Evolutionary conservation across 345 rosid species (phyloP).

Genomic region (Noccaea caerulescens): DNA sequence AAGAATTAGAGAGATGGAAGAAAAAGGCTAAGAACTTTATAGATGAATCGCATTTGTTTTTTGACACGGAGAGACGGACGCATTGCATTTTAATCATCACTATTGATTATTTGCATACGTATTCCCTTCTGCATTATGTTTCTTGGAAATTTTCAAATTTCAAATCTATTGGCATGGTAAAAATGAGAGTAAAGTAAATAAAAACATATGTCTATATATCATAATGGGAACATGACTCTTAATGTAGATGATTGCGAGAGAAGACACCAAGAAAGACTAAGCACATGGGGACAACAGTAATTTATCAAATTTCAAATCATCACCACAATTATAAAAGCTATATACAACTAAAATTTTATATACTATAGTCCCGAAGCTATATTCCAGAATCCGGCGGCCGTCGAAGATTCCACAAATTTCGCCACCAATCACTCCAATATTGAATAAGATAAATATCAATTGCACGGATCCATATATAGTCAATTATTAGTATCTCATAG

Average conservation of each 20-base stretch:
- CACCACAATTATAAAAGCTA: conserved; percentile 4
- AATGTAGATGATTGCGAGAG: conserved; percentile 36
- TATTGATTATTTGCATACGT: neutral
- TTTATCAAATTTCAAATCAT: conserved; percentile 32
- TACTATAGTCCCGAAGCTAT: conserved; percentile 21
- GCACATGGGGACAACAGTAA: conserved; percentile 43
- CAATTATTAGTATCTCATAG: too few relatives aligned
- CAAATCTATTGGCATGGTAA: conserved; percentile 18
- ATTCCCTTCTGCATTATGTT: neutral
- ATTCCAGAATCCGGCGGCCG: conserved; percentile 41
- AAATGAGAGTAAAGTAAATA: conserved; percentile 6
- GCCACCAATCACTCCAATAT: conserved; percentile 47
- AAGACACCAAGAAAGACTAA: conserved; percentile 30
- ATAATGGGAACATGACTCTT: conserved; percentile 21
- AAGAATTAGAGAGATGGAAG: neutral
- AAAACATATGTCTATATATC: neutral
- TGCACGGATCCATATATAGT: conserved; percentile 1
- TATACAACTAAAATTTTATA: neutral
- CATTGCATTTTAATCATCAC: neutral
- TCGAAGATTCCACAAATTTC: conserved; percentile 41
- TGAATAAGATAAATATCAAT: neutral
- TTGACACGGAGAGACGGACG: neutral
- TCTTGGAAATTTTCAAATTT: conserved; percentile 19
- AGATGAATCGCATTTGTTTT: neutral
- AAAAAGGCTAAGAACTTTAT: conserved; percentile 24